Evolutionary conservation across 345 rosid species (phyloP), one percentile per base, ranked within the genome.

Genomic region (Turritis glabra): DNA sequence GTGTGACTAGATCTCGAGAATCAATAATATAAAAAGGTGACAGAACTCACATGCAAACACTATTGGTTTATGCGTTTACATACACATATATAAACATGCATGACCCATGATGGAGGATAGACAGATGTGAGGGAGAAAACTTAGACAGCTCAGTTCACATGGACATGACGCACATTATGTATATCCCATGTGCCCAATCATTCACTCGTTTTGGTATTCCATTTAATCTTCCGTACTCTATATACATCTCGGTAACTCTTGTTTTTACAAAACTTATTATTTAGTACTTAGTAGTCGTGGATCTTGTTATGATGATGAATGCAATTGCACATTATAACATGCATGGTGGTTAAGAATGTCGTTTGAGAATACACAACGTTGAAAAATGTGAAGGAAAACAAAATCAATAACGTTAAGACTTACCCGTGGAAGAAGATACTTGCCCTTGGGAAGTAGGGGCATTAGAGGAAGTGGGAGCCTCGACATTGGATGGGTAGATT

Each of bases 1-100:
- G 66, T 55, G 71, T 77, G 76, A 64, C 61, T 77, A 71, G 72
- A 77, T 66, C 66, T 77, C 50, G 33, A 38, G 50, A 38, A 71
- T 57, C 80, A 71, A 64, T 77, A 40, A 77, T 38, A 77, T 35
- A 26, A 64, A 77, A 71, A 48, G 41, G 68, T 57, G 73, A 58
- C 73, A 77, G 77, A 71, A 71, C 67, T 59, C 80, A 77, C 76
- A 77, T 77, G 77, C 76, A 56, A 38, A 64, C 77, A 77, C 73
- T 77, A 71, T 71, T 46, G 41, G 67, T n/a, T 71, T 77, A 56
- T 40, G 59, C 37, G 41, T 40, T 32, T 64, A 37, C 51, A 71
- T 46, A 22, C 58, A 70, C 47, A 46, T n/a, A 57, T 41, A 30
- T 52, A 60, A 50, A 59, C 47, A 71, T 71, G 33, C 68, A 71